Evolutionary conservation across 2,329 filamentous ascomycete genomes (phyloP), one percentile per base, ranked within the genome.

Genomic region (Rhynchosporium graminicola): DNA sequence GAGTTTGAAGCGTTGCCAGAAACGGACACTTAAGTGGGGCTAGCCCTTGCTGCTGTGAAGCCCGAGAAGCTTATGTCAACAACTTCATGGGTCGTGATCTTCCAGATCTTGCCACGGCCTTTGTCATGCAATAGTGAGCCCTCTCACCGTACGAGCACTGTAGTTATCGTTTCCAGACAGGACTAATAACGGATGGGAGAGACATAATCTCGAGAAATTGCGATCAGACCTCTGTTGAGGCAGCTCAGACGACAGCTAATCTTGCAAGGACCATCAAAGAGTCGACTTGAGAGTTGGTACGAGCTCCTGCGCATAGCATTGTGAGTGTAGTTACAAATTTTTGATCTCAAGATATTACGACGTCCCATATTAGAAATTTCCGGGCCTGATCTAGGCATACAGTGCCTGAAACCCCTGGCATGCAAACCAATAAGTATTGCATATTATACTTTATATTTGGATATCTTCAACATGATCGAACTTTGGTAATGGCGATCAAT

Each of bases 1-100:
- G 33, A 54, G 51, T 54, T 54, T 54, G 51, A 54, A 8, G 51
- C 51, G 8, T 54, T 54, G 51, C 51, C 51, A 10, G 20, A 54
- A 38, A 38, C 33, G 28, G 51, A 33, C 33, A 26, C 2, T 40
- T 38, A 42, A 42, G 10, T 20, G 43, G n/a, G n/a, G 4, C 9
- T 5, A n/a, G 12, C 4, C 13, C 12, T 5, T 10, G 12, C 15
- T 4, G 42, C 42, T 15, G 12, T 15, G 4, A 3, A 20, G 3
- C 51, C 38, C 51, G 51, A 28, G 33, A 54, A 36, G 33, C 43
- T n/a, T 46, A 9, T 5, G 20, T 46, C 6, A 20, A 46, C n/a
- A 20, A 8, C 7, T 28, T 40, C 33, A 54, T 40, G 38, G 3
- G 10, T 54, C 36, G 33, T 36, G 6, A 36, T 36, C 33, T 36